A percentile compares a stretch with the other conserved stretches of the same genome.
phyloP scores from a whole-genome alignment of 1,284 basidiomycete genomes.

The Inonotus hispidus region DNA sequence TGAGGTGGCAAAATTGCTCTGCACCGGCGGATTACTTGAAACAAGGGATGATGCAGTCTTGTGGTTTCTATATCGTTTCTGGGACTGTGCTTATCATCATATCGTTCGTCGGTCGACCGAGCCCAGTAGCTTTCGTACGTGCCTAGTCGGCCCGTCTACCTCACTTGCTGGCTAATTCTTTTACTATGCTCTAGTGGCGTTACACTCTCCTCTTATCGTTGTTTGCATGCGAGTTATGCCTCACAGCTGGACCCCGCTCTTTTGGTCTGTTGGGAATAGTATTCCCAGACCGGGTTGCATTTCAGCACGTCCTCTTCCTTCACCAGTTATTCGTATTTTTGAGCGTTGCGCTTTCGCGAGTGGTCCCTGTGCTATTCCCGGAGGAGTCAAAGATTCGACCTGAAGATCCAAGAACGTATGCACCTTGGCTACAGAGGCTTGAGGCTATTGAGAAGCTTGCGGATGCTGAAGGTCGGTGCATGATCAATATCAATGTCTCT shows the following conservation, averaged over 20 bases:
- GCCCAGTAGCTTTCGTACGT: slow-evolving; percentile 64
- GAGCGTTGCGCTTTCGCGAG: slow-evolving; percentile 62
- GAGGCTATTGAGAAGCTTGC: slow-evolving; percentile 20
- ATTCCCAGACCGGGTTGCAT: slow-evolving; percentile 61
- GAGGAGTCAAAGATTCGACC: slow-evolving; percentile 19
- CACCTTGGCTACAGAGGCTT: slow-evolving; percentile 24
- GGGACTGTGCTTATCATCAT: slow-evolving; percentile 56
- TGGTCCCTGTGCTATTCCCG: slow-evolving; percentile 60
- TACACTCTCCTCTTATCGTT: slow-evolving; percentile 59
- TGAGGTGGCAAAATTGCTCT: slow-evolving; percentile 62
- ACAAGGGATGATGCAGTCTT: slow-evolving; percentile 59
- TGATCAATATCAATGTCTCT: slow-evolving; percentile 42
- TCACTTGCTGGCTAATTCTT: slow-evolving; percentile 3
- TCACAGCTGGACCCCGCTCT: slow-evolving; percentile 31
- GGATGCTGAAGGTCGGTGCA: slow-evolving; percentile 31
- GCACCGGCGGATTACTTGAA: slow-evolving; percentile 66
- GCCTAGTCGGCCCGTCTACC: slow-evolving; percentile 16
- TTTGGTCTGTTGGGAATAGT: slow-evolving; percentile 38
- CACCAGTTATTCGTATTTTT: slow-evolving; percentile 71
- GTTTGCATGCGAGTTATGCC: slow-evolving; percentile 54
- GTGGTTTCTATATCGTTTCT: slow-evolving; percentile 71
- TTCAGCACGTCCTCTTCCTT: slow-evolving; percentile 71
- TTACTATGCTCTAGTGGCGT: slow-evolving; percentile 56
- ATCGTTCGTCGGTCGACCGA: slow-evolving; percentile 55
- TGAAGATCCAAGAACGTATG: slow-evolving; percentile 23